Percentiles rank a stretch among this genome's conserved stretches.
Conservation (phyloP, 176 grass and related monocot genomes). For the Phoenix roebelenii region DNA sequence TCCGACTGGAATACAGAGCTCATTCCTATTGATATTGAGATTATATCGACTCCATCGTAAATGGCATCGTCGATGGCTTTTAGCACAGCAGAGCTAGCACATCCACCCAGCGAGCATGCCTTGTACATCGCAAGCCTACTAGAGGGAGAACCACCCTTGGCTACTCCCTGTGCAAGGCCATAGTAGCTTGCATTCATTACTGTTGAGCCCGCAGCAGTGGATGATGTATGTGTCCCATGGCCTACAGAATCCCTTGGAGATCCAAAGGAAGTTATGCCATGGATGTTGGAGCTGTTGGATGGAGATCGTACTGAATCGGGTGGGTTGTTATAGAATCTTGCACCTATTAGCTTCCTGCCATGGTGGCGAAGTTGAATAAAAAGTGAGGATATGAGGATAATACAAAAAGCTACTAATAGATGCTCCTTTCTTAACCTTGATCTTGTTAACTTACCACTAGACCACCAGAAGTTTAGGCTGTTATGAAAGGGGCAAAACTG, state of each 20-base stretch:
- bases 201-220: slow-evolving; percentile 57
- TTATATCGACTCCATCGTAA: slow-evolving; percentile 73
- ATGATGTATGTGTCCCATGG: slow-evolving; percentile 84
- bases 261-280: slow-evolving; percentile 2
- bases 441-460: too few relatives aligned
- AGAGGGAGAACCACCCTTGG: slow-evolving; percentile 63
- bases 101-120: slow-evolving; percentile 82
- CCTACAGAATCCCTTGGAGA: slow-evolving; percentile 66
- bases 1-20: slow-evolving; percentile 72
- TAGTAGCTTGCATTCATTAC: slow-evolving; percentile 60
- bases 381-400: too few relatives aligned
- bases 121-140: slow-evolving; percentile 76
- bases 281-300: slow-evolving; percentile 22
- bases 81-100: slow-evolving; percentile 54
- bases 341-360: slow-evolving; percentile 88
- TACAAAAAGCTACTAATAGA: too few relatives aligned
- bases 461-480: too few relatives aligned
- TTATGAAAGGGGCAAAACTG: too few relatives aligned
- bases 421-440: too few relatives aligned
- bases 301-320: slow-evolving; percentile 22
- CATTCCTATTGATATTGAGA: slow-evolving; percentile 91
- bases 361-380: not conserved
- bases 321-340: slow-evolving; percentile 57
- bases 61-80: slow-evolving; percentile 93
- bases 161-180: slow-evolving; percentile 53